A percentile compares a stretch with the other conserved stretches of the same genome.
Evolutionary conservation across 441 rosid genomes (phyloP).

Genomic region (Raphanus hybrid): DNA sequence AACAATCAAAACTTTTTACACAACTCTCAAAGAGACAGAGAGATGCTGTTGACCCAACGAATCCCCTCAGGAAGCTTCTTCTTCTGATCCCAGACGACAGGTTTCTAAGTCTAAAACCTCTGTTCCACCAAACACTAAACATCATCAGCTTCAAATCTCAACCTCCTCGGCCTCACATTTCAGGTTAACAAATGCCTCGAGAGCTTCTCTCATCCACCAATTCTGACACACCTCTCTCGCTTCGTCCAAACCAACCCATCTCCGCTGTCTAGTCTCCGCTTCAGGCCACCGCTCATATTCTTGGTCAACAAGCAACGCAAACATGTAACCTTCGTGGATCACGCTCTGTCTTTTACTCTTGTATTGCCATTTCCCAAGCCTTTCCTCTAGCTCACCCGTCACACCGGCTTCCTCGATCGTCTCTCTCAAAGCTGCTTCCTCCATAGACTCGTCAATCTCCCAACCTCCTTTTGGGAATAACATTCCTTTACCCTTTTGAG

Average conservation of each 20-base stretch:
- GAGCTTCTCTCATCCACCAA: slow-evolving; percentile 86
- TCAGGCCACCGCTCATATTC: slow-evolving; percentile 71
- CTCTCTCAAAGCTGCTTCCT: slow-evolving; percentile 66
- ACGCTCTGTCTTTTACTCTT: slow-evolving; percentile 65
- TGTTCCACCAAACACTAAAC: slow-evolving; percentile 30
- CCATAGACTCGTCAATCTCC: slow-evolving; percentile 73
- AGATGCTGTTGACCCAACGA: background rate
- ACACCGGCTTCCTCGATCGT: slow-evolving; percentile 78
- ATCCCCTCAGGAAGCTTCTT: slow-evolving; percentile 19
- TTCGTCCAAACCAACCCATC: slow-evolving; percentile 64
- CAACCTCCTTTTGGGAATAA: slow-evolving; percentile 85
- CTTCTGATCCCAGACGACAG: slow-evolving; percentile 6
- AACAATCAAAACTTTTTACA: slow-evolving; percentile 30
- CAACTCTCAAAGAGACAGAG: slow-evolving; percentile 21
- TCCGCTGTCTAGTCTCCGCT: slow-evolving; percentile 52
- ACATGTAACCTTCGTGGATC: slow-evolving; percentile 63
- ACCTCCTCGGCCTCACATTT: slow-evolving; percentile 21
- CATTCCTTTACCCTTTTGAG: slow-evolving; percentile 66
- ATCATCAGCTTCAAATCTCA: background rate
- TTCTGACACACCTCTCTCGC: slow-evolving; percentile 63
- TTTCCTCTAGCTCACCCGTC: slow-evolving; percentile 48
- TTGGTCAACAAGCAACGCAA: slow-evolving; percentile 57
- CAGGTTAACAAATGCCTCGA: slow-evolving; percentile 48
- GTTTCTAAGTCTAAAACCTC: slow-evolving; percentile 33
- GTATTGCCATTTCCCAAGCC: slow-evolving; percentile 65